Evolutionary conservation across 1,284 basidiomycete species (phyloP), one percentile per base, ranked within the genome.

Genomic region (Trichosporon sp.): DNA sequence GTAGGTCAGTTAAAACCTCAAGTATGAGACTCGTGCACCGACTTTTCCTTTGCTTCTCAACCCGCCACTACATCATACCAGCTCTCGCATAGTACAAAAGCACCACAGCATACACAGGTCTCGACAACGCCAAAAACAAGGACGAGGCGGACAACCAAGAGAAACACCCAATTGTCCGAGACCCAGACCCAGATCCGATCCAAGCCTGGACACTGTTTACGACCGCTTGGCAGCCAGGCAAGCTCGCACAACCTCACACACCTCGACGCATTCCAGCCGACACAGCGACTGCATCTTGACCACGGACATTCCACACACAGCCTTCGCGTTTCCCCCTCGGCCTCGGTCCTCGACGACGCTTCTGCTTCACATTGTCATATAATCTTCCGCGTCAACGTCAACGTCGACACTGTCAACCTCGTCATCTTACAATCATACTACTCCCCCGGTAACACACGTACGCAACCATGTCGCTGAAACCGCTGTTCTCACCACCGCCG

Each of bases 401-500:
- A 54, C 51, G 51, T 54, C 19, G 51, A 48, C 46, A 48, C 16
- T 6, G 38, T 6, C 43, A 54, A 54, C 51, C 19, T 8, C 8
- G 21, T 16, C 21, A n/a, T 10, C 14, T 8, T 19, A 16, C 48
- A 54, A 21, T 4, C 51, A 54, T 51, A 51, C 51, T 26, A 7
- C 51, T 10, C 35, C 51, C 51, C 38, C 31, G 31, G 10, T 35
- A n/a, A 19, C 7, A 32, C 7, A 32, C 1, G 2, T 12, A 63
- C 8, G 21, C 3, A 5, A 63, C 21, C 11, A 63, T 63, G 59
- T 63, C 59, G 59, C 59, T 63, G 19, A 63, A 63, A 35, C 59
- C 59, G 31, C 37, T 31, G 14, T 63, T 63, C 59, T 37, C 32
- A n/a, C 59, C 59, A n/a, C 32, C 59, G 59, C 59, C 59, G 59